Base-by-base conservation (phyloP, 2,329 filamentous ascomycete species). In the Epichloe bromicola region DNA sequence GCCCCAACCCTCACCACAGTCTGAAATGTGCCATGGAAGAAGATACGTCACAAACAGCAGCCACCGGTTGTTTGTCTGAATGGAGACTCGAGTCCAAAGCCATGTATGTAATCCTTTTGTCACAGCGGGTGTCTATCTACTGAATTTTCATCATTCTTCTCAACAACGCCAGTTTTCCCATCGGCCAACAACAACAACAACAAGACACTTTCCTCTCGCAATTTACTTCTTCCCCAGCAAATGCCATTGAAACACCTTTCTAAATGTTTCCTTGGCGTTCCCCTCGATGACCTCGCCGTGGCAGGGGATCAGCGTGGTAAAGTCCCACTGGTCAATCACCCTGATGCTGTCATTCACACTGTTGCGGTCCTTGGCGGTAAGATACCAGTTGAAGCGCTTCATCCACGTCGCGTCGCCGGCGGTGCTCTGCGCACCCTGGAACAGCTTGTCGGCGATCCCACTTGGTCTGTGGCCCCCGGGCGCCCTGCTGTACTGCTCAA, bases 221-320 rank as follows among this genome's bases (percentile, higher is more conserved):
- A 40, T 39, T 49, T 38, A 58, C 46, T 63, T 61, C 52, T 60
- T 58, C 1, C 60, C 64, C n/a, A 62, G 70, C 62, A 95, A 64
- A 70, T 94, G 86, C 89, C 90, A 96, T 60, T 78, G 77, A 68
- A 95, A 88, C 12, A 94, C 74, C 65, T 86, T 87, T 60, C 76
- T 71, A 57, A 91, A 95, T 15, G 86, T 72, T 11, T 76, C 76
- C 74, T 94, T 95, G 10, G 78, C 89, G 55, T 73, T 66, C 2
- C 71, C 73, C 65, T 93, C 84, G 57, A 97, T 82, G 15, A 86
- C 83, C 69, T 98, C 93, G 8, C 93, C 93, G 68, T 98, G 93
- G 65, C 91, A 97, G 1, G 91, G 89, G 53, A 98, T 82, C 48
- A 97, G 74, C 39, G 82, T 82, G 56, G 84, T 79, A 64, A 96